Evolutionary conservation across 2,329 filamentous ascomycete species (phyloP).

Genomic region (Volutella citrinella): DNA sequence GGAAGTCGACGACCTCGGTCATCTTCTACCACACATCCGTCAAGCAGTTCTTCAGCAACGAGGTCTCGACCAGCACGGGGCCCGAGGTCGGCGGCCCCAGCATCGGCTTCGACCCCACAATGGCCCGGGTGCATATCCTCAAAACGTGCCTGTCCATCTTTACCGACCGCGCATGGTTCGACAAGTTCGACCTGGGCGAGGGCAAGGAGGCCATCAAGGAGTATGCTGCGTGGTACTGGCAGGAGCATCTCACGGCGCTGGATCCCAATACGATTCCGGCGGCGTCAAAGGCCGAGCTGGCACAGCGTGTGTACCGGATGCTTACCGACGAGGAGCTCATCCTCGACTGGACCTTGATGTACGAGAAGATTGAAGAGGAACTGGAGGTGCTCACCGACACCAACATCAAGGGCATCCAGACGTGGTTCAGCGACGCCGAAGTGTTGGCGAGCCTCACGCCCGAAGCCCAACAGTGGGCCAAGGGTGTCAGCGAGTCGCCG

Average conservation of each 20-base stretch:
- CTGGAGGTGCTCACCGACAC: constrained; percentile 38
- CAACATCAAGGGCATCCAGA: constrained; percentile 34
- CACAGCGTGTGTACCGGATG: constrained; percentile 33
- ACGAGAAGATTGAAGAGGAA: constrained; percentile 40
- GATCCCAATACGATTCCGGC: constrained; percentile 25
- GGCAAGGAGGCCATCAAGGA: constrained; percentile 32
- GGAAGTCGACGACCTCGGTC: constrained; percentile 37
- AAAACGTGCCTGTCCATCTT: constrained; percentile 39
- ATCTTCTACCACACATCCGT: constrained; percentile 40
- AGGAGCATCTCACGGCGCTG: constrained; percentile 37
- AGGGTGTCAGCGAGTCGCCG: constrained; percentile 20
- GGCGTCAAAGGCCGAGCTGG: constrained; percentile 32
- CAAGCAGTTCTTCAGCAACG: constrained; percentile 36
- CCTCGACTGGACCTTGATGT: constrained; percentile 39
- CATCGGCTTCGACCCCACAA: constrained; percentile 33
- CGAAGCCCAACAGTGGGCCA: constrained; percentile 30
- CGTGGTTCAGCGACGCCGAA: constrained; percentile 34
- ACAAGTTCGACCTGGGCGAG: constrained; percentile 22
- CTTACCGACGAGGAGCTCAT: constrained; percentile 35
- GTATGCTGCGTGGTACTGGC: constrained; percentile 45
- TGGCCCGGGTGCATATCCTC: constrained; percentile 36
- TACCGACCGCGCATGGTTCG: constrained; percentile 30
- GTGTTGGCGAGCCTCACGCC: constrained; percentile 27
- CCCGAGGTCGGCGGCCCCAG: constrained; percentile 13
- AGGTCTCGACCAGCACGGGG: constrained; percentile 21